Conservation (phyloP, 2,329 filamentous ascomycete species). For the Clarireedia homoeocarpa region DNA sequence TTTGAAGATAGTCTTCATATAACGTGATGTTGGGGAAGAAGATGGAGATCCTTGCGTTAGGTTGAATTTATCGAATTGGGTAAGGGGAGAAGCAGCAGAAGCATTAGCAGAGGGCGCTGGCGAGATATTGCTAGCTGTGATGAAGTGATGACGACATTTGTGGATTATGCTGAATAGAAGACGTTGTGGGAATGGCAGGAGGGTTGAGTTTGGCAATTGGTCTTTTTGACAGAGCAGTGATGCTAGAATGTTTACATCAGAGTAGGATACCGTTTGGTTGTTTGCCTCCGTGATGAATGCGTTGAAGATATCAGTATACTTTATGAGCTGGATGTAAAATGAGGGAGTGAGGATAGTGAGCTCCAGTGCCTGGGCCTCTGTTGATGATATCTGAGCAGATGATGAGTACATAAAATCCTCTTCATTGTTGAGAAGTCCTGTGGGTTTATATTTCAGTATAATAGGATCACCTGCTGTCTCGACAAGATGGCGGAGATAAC, state of each 20-base stretch:
- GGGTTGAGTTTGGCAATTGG: neutral
- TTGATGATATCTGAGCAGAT: constrained; percentile 15
- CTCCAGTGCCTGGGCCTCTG: constrained; percentile 34
- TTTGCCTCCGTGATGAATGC: neutral
- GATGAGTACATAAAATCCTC: constrained; percentile 35
- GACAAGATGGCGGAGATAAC: constrained; percentile 43
- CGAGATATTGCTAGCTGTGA: neutral
- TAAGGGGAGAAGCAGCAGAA: too few species aligned
- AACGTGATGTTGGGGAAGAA: neutral
- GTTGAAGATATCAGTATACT: constrained; percentile 38
- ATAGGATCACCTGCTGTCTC: constrained; percentile 37
- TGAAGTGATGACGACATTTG: neutral
- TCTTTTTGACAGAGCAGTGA: neutral
- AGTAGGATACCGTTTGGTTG: neutral
- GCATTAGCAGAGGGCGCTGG: neutral
- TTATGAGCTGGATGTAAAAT: constrained; percentile 60
- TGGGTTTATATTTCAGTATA: constrained; percentile 45
- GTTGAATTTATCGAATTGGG: neutral
- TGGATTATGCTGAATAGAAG: neutral
- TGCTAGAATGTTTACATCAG: neutral
- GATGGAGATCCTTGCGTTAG: neutral
- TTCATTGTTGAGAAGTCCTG: constrained; percentile 36
- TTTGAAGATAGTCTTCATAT: neutral
- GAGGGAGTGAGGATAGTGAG: constrained; percentile 54
- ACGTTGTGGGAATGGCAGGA: neutral